phyloP scores from a whole-genome alignment of 768 basidiomycete species.

The Tricholoma flavovirens region DNA sequence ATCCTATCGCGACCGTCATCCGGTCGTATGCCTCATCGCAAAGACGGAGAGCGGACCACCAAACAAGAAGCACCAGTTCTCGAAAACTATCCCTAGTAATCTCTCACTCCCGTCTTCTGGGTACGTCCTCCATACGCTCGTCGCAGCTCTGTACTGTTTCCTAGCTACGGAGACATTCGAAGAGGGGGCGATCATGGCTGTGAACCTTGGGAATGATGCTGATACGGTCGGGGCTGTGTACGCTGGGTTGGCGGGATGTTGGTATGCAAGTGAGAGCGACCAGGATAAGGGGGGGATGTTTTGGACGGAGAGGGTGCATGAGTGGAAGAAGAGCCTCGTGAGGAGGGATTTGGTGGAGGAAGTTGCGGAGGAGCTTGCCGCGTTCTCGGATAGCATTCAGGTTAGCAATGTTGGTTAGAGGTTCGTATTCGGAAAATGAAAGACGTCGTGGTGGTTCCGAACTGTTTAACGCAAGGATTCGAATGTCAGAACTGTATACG shows the following conservation, averaged over 20 bases:
- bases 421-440: neutral
- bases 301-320: constrained; percentile 32
- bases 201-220: constrained; percentile 39
- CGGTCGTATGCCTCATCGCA: constrained; percentile 30
- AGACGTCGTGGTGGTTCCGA: neutral
- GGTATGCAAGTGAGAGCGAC: constrained; percentile 30
- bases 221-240: constrained; percentile 43
- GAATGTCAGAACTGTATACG: neutral
- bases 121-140: constrained; percentile 34
- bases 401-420: neutral
- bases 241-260: constrained; percentile 39
- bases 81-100: constrained; percentile 26
- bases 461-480: neutral
- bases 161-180: constrained; percentile 38
- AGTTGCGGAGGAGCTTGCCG: constrained; percentile 31
- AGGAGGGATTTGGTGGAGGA: constrained; percentile 29
- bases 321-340: constrained; percentile 30
- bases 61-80: constrained; percentile 7
- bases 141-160: constrained; percentile 42
- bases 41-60: constrained; percentile 16
- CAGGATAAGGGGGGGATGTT: constrained; percentile 19
- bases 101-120: constrained; percentile 31
- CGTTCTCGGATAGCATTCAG: constrained; percentile 12
- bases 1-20: constrained; percentile 31
- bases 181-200: constrained; percentile 38